phyloP scores from a whole-genome alignment of 805 yeast species.

The Brettanomyces nanus region DNA sequence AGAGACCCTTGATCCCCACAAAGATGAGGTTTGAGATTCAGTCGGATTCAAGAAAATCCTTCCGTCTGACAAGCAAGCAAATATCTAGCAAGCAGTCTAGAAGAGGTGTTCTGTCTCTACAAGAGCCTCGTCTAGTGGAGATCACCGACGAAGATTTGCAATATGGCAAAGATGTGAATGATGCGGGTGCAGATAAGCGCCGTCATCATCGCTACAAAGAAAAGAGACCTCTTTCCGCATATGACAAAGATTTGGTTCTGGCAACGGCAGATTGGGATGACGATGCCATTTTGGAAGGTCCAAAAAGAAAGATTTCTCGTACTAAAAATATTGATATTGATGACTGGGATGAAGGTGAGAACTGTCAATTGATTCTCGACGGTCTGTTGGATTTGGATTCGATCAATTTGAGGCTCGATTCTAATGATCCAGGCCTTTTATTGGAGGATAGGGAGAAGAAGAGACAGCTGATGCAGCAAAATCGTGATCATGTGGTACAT shows the following conservation, averaged over 20 bases:
- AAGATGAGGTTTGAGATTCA: conserved; percentile 54
- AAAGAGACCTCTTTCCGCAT: conserved; percentile 28
- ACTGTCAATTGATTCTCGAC: conserved; percentile 48
- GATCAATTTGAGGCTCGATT: conserved; percentile 48
- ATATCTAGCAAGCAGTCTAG: conserved; percentile 5
- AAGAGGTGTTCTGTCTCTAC: conserved; percentile 5
- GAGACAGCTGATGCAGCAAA: conserved; percentile 11
- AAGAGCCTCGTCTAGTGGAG: conserved; percentile 22
- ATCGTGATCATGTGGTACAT: conserved; percentile 34
- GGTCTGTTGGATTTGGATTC: conserved; percentile 40
- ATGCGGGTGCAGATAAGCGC: conserved; percentile 16
- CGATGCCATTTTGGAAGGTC: conserved; percentile 48
- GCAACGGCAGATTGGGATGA: conserved; percentile 79
- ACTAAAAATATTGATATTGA: conserved; percentile 29
- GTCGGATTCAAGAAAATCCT: conserved; percentile 48
- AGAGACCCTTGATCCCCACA: conserved; percentile 48
- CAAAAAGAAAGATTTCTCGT: conserved; percentile 13
- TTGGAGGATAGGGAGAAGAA: conserved; percentile 41
- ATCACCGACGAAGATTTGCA: conserved; percentile 14
- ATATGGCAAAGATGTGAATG: conserved; percentile 6
- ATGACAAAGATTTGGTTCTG: conserved; percentile 47
- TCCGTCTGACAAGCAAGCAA: conserved; percentile 28
- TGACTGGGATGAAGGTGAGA: conserved; percentile 54
- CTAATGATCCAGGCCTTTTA: conserved; percentile 80
- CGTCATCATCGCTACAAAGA: conserved; percentile 6